Conservation (phyloP, 148 eudicot species). For the Diospyros kaki region DNA sequence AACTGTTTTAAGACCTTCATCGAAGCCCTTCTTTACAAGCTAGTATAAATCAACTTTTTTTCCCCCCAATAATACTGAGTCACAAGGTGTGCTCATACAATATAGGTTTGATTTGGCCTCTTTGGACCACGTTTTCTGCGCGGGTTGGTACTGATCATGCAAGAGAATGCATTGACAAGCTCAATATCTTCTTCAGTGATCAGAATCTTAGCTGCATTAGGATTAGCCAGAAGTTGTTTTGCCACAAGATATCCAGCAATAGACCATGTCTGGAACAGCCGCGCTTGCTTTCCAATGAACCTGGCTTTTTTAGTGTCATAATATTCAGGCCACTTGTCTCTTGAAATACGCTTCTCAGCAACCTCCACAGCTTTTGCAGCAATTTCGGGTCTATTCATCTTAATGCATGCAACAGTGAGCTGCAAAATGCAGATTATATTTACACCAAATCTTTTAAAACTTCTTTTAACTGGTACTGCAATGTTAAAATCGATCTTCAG, state of each 20-base stretch:
- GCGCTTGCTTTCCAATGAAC: conserved; percentile 73
- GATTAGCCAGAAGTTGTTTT: conserved; percentile 55
- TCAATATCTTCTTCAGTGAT: conserved; percentile 55
- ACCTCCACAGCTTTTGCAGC: conserved; percentile 57
- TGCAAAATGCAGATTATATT: conserved; percentile 21
- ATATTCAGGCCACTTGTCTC: conserved; percentile 84
- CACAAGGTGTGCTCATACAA: conserved; percentile 30
- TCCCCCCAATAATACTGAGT: neutral
- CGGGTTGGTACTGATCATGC: conserved; percentile 58
- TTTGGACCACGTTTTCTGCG: conserved; percentile 59
- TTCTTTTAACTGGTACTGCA: neutral
- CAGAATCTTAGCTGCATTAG: conserved; percentile 50
- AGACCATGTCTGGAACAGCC: conserved; percentile 70
- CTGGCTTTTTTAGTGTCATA: conserved; percentile 64
- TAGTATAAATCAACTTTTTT: neutral
- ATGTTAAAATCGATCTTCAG: neutral
- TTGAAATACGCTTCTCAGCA: conserved; percentile 56
- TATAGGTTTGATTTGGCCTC: conserved; percentile 41
- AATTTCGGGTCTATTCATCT: conserved; percentile 71
- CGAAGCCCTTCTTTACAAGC: neutral
- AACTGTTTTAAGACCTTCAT: neutral
- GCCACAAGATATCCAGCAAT: conserved; percentile 78
- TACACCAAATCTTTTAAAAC: neutral
- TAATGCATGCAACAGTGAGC: conserved; percentile 78
- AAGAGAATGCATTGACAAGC: conserved; percentile 52